phyloP scores from a whole-genome alignment of 2,329 filamentous ascomycete genomes.

The Ophiostoma angusticollis region DNA sequence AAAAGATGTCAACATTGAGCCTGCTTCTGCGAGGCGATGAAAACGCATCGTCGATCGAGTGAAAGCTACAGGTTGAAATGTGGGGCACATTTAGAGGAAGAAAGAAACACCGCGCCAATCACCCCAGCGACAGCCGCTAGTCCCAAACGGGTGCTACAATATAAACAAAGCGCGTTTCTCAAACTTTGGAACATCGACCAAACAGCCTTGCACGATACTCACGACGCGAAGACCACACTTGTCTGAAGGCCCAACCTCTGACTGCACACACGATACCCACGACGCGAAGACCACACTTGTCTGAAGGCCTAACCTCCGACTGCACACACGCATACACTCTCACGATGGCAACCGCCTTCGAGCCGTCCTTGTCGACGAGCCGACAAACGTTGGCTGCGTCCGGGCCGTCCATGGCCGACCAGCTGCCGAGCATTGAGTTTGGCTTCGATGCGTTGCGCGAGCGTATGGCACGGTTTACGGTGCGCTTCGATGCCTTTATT shows the following conservation, averaged over 20 bases:
- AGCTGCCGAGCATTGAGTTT: constrained; percentile 82
- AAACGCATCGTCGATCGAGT: no score
- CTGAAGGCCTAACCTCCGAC: not conserved
- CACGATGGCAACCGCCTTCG: constrained; percentile 48
- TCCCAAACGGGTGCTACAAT: constrained; percentile 2
- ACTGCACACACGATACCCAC: not conserved
- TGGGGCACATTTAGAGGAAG: constrained; percentile 4
- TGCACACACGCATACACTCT: not conserved
- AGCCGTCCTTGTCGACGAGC: constrained; percentile 55
- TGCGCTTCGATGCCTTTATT: constrained; percentile 85
- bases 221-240: not conserved
- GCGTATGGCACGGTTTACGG: constrained; percentile 86
- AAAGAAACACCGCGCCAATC: constrained; percentile 7
- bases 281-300: not conserved
- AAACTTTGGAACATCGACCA: not conserved
- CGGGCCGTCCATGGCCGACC: constrained; percentile 53
- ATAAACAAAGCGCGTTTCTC: constrained; percentile 10
- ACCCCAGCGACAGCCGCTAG: constrained; percentile 11
- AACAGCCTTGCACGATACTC: not conserved
- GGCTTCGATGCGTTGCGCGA: constrained; percentile 92
- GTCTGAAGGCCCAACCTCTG: not conserved
- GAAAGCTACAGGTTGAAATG: constrained; percentile 3
- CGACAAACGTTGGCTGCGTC: constrained; percentile 45
- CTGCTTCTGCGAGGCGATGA: no score
- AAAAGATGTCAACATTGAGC: no score